Evolutionary conservation across 2,329 filamentous ascomycete genomes (phyloP).

Genomic region (Colletotrichum nymphaeae): DNA sequence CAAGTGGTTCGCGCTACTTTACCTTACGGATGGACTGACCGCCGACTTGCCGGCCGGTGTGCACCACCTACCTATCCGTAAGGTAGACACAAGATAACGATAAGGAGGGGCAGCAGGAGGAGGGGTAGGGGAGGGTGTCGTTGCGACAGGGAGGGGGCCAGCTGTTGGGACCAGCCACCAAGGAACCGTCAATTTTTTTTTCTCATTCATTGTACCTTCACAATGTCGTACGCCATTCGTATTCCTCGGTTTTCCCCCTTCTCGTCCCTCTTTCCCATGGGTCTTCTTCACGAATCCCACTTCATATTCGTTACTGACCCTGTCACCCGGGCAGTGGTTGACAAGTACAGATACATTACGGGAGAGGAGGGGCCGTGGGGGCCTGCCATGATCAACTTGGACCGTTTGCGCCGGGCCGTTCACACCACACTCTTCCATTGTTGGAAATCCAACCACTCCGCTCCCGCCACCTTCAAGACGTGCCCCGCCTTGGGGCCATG

Average conservation of each 20-base stretch:
- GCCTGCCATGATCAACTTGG: neutral
- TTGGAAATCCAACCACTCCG: slow-evolving; percentile 13
- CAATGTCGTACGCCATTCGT: neutral
- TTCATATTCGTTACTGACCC: neutral
- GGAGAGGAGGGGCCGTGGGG: slow-evolving; percentile 4
- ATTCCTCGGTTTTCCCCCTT: neutral
- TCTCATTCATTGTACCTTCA: neutral
- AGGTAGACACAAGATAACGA: slow-evolving; percentile 3
- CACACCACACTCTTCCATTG: neutral
- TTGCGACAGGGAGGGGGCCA: neutral
- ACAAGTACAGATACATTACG: neutral
- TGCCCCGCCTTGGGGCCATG: slow-evolving; percentile 13
- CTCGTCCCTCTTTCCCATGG: neutral
- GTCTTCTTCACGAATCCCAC: neutral
- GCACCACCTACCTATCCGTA: neutral
- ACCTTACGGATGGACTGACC: neutral
- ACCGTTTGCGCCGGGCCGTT: slow-evolving; percentile 22
- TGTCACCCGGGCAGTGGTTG: neutral
- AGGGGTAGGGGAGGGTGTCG: neutral
- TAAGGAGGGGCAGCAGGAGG: neutral
- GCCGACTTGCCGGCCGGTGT: slow-evolving; percentile 21
- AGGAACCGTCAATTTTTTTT: neutral
- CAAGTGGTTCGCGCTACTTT: neutral
- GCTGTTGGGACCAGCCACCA: slow-evolving; percentile 2
- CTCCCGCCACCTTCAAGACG: slow-evolving; percentile 14